These are phyloP conservation scores for Apiospora phragmitis DNA, from an alignment of 2,329 filamentous ascomycete genomes.

Conservation along the genomic window DNA sequence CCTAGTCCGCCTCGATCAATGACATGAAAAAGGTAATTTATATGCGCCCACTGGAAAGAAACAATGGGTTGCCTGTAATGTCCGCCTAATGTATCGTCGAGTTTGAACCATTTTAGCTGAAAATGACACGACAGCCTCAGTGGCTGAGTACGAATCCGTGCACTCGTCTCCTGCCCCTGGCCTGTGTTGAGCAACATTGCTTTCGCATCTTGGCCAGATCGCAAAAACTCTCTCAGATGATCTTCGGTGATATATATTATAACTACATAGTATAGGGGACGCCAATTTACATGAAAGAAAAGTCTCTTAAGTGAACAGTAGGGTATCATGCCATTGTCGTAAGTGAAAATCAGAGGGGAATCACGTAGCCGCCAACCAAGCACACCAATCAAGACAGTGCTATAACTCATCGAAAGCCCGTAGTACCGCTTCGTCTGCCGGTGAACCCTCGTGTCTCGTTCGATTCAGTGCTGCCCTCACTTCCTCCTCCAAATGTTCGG, in stretches of 20 bases:
- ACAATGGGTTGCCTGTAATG: background rate
- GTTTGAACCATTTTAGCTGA: background rate
- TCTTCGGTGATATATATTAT: background rate
- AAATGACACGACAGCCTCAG: background rate
- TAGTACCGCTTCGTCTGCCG: slow-evolving; percentile 27
- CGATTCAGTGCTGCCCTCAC: slow-evolving; percentile 29
- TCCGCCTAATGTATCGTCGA: background rate
- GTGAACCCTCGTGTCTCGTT: slow-evolving; percentile 20
- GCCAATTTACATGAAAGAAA: background rate
- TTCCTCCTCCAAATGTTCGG: slow-evolving; percentile 26
- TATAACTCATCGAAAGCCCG: slow-evolving; percentile 36
- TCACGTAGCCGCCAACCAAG: background rate
- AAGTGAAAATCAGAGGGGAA: slow-evolving; percentile 3
- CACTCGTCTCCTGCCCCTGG: background rate
- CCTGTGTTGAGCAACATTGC: background rate
- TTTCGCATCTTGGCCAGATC: background rate
- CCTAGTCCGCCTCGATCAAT: background rate
- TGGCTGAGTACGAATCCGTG: background rate
- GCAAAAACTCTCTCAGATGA: no score
- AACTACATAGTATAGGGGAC: background rate
- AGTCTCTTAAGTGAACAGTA: background rate
- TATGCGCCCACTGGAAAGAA: background rate
- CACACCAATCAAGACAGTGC: slow-evolving; percentile 5
- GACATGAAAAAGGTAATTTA: background rate
- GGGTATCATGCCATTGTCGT: slow-evolving; percentile 7